Percentiles rank a stretch among this genome's conserved stretches.
These are phyloP conservation scores for Anisogramma anomala DNA, from an alignment of 2,329 filamentous ascomycete species.

Conservation along the genomic window DNA sequence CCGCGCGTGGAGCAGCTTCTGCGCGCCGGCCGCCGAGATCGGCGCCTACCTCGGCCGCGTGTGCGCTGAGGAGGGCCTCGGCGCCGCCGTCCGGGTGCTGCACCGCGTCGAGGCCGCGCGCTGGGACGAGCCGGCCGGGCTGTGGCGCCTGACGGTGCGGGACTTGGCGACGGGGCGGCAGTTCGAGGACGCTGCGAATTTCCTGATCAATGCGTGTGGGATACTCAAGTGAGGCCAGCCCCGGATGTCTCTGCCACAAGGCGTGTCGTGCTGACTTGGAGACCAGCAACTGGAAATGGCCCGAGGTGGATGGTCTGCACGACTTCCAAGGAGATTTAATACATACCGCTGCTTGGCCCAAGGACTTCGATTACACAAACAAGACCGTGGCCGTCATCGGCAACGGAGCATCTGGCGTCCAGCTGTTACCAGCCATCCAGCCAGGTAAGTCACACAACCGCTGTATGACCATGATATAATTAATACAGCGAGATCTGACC, in stretches of 20 bases:
- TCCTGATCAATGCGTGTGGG: slow-evolving; percentile 38
- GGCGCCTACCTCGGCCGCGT: slow-evolving; percentile 38
- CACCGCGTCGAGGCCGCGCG: slow-evolving; percentile 31
- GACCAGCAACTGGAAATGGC: slow-evolving; percentile 40
- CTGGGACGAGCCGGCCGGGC: slow-evolving; percentile 33
- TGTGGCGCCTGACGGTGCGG: slow-evolving; percentile 31
- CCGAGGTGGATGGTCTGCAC: slow-evolving; percentile 34
- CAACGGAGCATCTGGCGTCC: slow-evolving; percentile 43
- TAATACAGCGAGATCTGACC: not conserved
- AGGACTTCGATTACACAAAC: slow-evolving; percentile 34
- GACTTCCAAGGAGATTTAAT: slow-evolving; percentile 37
- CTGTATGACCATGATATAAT: not conserved
- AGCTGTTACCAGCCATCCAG: slow-evolving; percentile 40
- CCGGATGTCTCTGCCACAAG: not conserved
- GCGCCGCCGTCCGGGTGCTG: slow-evolving; percentile 30
- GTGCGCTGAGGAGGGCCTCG: slow-evolving; percentile 37
- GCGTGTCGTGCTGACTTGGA: not conserved
- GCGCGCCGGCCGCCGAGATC: slow-evolving; percentile 43
- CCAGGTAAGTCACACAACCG: slow-evolving; percentile 22
- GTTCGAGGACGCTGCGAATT: slow-evolving; percentile 36
- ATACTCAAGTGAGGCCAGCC: slow-evolving; percentile 37
- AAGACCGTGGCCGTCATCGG: slow-evolving; percentile 46
- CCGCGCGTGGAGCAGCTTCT: slow-evolving; percentile 47
- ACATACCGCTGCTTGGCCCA: slow-evolving; percentile 43
- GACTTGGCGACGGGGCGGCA: slow-evolving; percentile 27